Conservation (phyloP, 768 basidiomycete species). For the Lactarius quietus region DNA sequence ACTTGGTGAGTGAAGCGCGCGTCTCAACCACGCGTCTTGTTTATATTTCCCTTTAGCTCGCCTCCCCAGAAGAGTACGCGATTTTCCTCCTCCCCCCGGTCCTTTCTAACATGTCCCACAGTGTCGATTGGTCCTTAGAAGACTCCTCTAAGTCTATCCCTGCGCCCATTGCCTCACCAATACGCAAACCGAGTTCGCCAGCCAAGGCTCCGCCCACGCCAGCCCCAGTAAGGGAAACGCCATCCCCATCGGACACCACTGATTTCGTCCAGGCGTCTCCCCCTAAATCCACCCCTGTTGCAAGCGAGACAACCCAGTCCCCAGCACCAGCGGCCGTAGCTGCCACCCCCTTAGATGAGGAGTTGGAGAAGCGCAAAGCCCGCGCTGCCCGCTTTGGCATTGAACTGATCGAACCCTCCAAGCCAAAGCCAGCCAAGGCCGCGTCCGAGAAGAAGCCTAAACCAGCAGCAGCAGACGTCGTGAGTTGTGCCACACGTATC, state of each 20-base stretch:
- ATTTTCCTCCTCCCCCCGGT: background rate
- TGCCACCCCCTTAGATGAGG: constrained; percentile 39
- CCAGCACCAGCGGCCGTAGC: constrained; percentile 13
- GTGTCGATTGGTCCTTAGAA: constrained; percentile 15
- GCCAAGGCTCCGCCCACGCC: background rate
- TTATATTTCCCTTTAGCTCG: constrained; percentile 29
- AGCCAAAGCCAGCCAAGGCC: constrained; percentile 28
- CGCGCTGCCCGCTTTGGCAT: constrained; percentile 72
- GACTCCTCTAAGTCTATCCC: background rate
- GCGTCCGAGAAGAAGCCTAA: constrained; percentile 22
- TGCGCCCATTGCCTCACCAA: constrained; percentile 3
- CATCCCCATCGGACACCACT: background rate
- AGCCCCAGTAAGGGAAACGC: background rate
- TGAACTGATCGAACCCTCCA: constrained; percentile 47
- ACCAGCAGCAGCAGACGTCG: constrained; percentile 17
- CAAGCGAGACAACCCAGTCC: constrained; percentile 1
- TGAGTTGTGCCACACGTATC: background rate
- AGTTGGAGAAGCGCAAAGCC: constrained; percentile 53
- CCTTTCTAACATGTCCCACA: background rate
- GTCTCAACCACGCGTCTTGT: constrained; percentile 10
- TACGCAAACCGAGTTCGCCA: background rate
- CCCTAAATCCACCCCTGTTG: constrained; percentile 1
- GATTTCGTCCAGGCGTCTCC: background rate
- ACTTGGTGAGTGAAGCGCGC: constrained; percentile 29
- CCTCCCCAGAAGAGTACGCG: constrained; percentile 35